Evolutionary conservation across 176 grass and related monocot species (phyloP).

Genomic region (Triticum timopheevii): DNA sequence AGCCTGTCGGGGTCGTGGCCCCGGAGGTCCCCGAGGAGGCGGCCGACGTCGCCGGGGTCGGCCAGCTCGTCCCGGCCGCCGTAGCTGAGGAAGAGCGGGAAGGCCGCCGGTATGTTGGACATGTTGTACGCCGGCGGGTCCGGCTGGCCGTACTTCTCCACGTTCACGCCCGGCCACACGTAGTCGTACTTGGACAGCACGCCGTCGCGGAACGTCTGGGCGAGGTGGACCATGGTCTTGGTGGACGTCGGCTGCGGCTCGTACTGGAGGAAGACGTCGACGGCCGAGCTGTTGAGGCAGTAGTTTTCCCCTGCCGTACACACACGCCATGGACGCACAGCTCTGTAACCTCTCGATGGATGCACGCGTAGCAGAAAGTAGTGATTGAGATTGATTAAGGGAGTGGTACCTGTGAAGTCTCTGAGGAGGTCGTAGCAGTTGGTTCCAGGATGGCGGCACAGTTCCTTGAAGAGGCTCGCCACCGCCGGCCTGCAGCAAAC

Average conservation of each 20-base stretch:
- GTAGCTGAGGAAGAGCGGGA: conserved; percentile 84
- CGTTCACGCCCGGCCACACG: conserved; percentile 44
- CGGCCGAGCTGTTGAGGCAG: conserved; percentile 75
- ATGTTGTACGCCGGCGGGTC: conserved; percentile 60
- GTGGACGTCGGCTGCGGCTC: conserved; percentile 85
- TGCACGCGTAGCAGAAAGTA: background rate
- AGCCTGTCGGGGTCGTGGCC: conserved; percentile 47
- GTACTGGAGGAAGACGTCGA: conserved; percentile 72
- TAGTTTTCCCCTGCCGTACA: conserved; percentile 55
- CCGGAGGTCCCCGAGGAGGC: conserved; percentile 54
- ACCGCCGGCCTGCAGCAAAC: conserved; percentile 41
- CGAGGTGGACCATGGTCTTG: conserved; percentile 85
- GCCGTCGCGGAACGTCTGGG: conserved; percentile 72
- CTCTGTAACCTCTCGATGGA: background rate
- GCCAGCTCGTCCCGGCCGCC: conserved; percentile 71
- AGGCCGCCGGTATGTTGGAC: conserved; percentile 43
- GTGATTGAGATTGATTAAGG: no score
- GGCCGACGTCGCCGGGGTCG: conserved; percentile 51
- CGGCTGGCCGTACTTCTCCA: conserved; percentile 49
- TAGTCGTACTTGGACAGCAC: conserved; percentile 75
- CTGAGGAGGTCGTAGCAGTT: conserved; percentile 68
- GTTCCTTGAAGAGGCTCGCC: conserved; percentile 33
- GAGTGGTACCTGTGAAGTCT: conserved; percentile 54
- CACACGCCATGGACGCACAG: background rate
- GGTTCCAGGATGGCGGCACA: conserved; percentile 49